Conservation (phyloP, 768 basidiomycete species). For the Kwoniella botswanensis region DNA sequence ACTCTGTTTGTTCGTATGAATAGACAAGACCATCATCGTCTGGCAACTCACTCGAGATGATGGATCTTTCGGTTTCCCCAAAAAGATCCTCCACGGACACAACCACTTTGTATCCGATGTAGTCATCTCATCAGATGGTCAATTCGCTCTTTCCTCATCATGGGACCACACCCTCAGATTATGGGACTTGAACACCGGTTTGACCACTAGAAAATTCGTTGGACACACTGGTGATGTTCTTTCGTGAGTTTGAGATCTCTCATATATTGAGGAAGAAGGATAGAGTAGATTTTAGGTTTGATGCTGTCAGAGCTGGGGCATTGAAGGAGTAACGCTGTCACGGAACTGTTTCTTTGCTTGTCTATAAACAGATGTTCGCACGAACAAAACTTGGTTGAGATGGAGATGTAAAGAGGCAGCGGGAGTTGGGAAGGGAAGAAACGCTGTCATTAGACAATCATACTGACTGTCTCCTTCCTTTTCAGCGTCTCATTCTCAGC, state of each 20-base stretch:
- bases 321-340: too few relatives aligned
- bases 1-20: neutral
- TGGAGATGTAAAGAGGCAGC: too few relatives aligned
- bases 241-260: constrained; percentile 60
- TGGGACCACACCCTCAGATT: constrained; percentile 99
- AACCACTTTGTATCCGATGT: constrained; percentile 99
- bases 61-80: constrained; percentile 85
- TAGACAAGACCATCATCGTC: constrained; percentile 99
- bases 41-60: constrained; percentile 91
- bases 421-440: neutral
- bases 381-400: neutral
- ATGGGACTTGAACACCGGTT: constrained; percentile 98
- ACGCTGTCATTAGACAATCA: neutral
- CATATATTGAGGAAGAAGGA: neutral
- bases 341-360: too few relatives aligned
- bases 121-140: constrained; percentile 98
- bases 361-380: too few relatives aligned
- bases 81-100: constrained; percentile 96
- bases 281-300: neutral
- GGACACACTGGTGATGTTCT: constrained; percentile 98
- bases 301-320: neutral
- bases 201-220: constrained; percentile 94
- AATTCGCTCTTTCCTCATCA: constrained; percentile 97
- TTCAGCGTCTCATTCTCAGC: constrained; percentile 90
- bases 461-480: neutral